phyloP scores from a whole-genome alignment of 257 asterid genomes.

The Solanum neorickii region DNA sequence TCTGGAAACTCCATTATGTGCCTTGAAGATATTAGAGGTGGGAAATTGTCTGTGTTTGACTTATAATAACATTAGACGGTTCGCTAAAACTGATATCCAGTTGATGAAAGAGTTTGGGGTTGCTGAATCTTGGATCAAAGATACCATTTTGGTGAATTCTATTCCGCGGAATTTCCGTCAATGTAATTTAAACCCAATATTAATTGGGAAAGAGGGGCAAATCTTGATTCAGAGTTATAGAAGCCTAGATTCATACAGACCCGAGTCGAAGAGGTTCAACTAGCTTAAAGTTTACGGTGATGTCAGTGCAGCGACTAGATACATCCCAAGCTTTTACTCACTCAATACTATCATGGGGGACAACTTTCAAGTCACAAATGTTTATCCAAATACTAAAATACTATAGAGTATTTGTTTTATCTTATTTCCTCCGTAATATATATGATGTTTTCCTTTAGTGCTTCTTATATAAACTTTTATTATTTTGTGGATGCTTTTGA shows the following conservation, averaged over 20 bases:
- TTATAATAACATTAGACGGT: background rate
- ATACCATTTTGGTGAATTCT: background rate
- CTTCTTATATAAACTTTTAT: no score
- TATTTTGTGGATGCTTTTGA: background rate
- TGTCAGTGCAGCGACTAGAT: background rate
- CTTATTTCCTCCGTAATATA: no score
- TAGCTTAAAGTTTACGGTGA: background rate
- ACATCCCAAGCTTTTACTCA: background rate
- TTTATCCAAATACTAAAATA: background rate
- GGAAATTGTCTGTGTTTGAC: background rate
- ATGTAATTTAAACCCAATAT: background rate
- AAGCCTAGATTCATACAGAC: background rate
- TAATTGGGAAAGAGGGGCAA: background rate
- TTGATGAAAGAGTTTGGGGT: background rate
- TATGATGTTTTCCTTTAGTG: no score
- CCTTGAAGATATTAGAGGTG: background rate
- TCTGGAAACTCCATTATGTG: background rate
- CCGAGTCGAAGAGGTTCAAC: background rate
- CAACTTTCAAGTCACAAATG: background rate
- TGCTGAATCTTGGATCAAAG: background rate
- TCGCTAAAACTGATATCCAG: no score
- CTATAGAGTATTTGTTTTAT: no score
- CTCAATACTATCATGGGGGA: background rate
- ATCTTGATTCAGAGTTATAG: background rate
- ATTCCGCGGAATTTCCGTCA: background rate